A percentile compares a stretch with the other conserved stretches of the same genome.
phyloP scores from a whole-genome alignment of 192 early-diverging fungal species.

The Coemansia reversa region DNA sequence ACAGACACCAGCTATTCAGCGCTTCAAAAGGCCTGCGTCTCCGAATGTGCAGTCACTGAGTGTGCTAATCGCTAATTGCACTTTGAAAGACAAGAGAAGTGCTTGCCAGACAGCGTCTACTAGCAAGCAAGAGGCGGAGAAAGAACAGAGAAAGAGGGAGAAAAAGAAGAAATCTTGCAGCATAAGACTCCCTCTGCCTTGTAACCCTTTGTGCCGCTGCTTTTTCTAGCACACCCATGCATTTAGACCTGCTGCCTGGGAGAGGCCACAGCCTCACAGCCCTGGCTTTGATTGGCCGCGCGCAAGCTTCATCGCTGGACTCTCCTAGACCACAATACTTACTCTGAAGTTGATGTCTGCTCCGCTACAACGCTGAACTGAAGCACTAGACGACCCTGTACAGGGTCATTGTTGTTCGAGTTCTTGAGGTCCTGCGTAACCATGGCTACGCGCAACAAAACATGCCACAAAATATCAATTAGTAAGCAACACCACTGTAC shows the following conservation, averaged over 20 bases:
- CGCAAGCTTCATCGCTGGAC: neutral
- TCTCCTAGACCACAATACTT: neutral
- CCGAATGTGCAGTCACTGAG: slow-evolving; percentile 7
- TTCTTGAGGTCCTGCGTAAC: slow-evolving; percentile 85
- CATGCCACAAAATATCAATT: slow-evolving; percentile 10
- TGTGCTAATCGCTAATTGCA: neutral
- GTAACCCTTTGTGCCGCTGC: neutral
- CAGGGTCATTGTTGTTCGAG: slow-evolving; percentile 74
- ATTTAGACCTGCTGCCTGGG: neutral
- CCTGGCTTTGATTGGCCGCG: neutral
- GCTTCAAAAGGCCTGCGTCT: slow-evolving; percentile 1
- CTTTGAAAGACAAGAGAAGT: neutral
- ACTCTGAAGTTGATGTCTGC: slow-evolving; percentile 6
- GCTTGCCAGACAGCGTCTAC: neutral
- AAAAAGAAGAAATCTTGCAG: slow-evolving; percentile 14
- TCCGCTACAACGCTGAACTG: slow-evolving; percentile 33
- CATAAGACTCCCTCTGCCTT: neutral
- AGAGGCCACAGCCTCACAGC: neutral
- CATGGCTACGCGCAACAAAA: slow-evolving; percentile 30
- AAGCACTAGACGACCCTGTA: slow-evolving; percentile 77
- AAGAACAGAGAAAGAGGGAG: slow-evolving; percentile 27
- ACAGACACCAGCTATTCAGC: neutral
- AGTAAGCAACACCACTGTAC: slow-evolving; percentile 2
- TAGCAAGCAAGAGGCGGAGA: slow-evolving; percentile 21
- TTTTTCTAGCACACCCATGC: neutral